A percentile compares a stretch with the other conserved stretches of the same genome.
Conservation (phyloP, 306 rosid genomes). For the Fagus crenata region DNA sequence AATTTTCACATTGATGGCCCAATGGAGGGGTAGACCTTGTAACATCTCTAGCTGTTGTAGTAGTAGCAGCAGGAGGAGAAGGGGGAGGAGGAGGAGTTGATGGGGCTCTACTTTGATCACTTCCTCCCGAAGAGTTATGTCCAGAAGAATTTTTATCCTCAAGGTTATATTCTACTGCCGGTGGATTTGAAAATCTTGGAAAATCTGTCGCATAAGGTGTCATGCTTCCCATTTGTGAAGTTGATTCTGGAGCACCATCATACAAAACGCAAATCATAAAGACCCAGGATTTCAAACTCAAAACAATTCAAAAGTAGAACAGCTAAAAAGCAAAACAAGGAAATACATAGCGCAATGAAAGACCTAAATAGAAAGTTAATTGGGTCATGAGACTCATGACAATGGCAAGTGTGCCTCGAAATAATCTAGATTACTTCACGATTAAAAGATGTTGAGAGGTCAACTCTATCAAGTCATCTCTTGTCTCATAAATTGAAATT, state of each 20-base stretch:
- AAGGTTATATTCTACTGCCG: conserved; percentile 37
- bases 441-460: conserved; percentile 17
- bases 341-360: conserved; percentile 16
- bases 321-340: conserved; percentile 11
- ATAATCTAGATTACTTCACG: conserved; percentile 6
- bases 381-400: background rate
- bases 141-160: conserved; percentile 41
- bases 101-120: conserved; percentile 21
- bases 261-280: conserved; percentile 38
- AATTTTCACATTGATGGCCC: conserved; percentile 56
- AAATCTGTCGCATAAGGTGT: conserved; percentile 35
- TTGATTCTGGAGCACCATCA: conserved; percentile 60
- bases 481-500: conserved; percentile 4
- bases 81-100: conserved; percentile 32
- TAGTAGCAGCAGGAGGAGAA: conserved; percentile 26
- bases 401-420: conserved; percentile 13
- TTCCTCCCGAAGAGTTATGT: conserved; percentile 29
- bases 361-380: conserved; percentile 10
- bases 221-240: conserved; percentile 45
- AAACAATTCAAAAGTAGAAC: conserved; percentile 20
- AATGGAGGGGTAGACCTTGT: conserved; percentile 34
- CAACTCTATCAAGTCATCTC: conserved; percentile 13
- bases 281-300: conserved; percentile 22
- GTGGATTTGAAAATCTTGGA: conserved; percentile 31
- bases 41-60: conserved; percentile 15